Evolutionary conservation across 176 grass and related monocot genomes (phyloP).

Genomic region (Saccharum spontaneum): DNA sequence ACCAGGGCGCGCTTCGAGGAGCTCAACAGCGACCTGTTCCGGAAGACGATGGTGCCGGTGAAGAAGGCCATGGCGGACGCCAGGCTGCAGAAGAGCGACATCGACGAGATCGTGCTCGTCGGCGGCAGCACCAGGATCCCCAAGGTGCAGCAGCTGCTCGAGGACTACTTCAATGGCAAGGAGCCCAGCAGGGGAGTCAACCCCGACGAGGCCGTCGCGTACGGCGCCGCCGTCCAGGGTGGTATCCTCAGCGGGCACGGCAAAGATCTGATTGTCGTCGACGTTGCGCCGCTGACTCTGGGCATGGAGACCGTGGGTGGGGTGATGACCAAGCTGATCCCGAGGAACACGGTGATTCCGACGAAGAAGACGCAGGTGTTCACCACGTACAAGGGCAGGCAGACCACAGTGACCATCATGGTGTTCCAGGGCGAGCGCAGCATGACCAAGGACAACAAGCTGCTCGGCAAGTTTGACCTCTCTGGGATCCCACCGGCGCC

Average conservation of each 20-base stretch:
- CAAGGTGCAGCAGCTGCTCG: slow-evolving; percentile 18
- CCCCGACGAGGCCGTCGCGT: slow-evolving; percentile 2
- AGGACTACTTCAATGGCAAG: slow-evolving; percentile 16
- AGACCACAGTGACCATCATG: not conserved
- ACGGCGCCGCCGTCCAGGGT: not conserved
- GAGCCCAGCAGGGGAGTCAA: slow-evolving; percentile 14
- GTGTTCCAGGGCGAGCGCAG: not conserved
- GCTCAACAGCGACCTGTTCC: slow-evolving; percentile 15
- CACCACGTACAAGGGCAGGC: not conserved
- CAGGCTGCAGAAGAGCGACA: not conserved
- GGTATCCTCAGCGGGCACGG: not conserved
- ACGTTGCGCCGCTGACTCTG: not conserved
- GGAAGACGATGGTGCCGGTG: slow-evolving; percentile 20
- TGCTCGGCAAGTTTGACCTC: not conserved
- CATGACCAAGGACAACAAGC: not conserved
- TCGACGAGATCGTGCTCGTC: slow-evolving; percentile 25
- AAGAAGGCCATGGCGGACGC: slow-evolving; percentile 26
- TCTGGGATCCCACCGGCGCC: not conserved
- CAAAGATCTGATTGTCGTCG: not conserved
- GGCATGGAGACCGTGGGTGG: not conserved
- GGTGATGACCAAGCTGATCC: not conserved
- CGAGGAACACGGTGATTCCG: not conserved
- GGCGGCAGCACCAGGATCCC: slow-evolving; percentile 25
- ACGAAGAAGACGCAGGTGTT: not conserved
- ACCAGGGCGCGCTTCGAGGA: slow-evolving; percentile 14